A percentile compares a stretch with the other conserved stretches of the same genome.
These are phyloP conservation scores for Lupinus albus DNA, from an alignment of 306 rosid genomes.

Conservation along the genomic window DNA sequence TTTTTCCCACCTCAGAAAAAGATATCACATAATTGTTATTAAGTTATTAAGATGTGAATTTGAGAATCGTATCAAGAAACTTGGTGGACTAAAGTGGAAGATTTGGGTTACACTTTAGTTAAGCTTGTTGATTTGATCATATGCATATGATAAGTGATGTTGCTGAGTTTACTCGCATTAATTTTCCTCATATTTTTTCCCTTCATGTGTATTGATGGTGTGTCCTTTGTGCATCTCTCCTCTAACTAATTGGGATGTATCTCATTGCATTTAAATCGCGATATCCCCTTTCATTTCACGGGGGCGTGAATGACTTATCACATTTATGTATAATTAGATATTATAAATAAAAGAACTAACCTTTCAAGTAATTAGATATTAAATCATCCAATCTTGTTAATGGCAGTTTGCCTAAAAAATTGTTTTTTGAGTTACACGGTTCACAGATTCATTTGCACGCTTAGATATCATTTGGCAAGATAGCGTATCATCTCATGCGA, in stretches of 20 bases:
- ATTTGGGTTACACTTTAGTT: background rate
- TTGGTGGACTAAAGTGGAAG: too few species aligned
- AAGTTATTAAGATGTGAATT: conserved; percentile 1
- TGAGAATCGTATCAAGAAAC: background rate
- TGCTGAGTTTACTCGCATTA: conserved; percentile 21
- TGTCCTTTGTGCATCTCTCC: conserved; percentile 8
- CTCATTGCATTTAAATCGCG: conserved; percentile 25
- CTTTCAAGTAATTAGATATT: conserved; percentile 25
- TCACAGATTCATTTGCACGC: background rate
- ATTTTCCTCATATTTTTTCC: conserved; percentile 2
- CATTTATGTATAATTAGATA: background rate
- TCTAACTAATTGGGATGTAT: conserved; percentile 2
- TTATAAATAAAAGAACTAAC: too few species aligned
- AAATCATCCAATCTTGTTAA: conserved; percentile 2
- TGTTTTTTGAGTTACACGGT: background rate
- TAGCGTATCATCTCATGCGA: background rate
- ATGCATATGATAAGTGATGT: conserved; percentile 11
- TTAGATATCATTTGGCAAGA: background rate
- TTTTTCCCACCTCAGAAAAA: background rate
- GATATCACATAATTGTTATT: background rate
- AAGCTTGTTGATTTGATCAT: background rate
- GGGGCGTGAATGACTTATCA: conserved; percentile 4
- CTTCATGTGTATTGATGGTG: background rate
- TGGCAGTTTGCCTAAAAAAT: conserved; percentile 9
- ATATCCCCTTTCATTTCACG: conserved; percentile 23